phyloP scores from a whole-genome alignment of 2,329 filamentous ascomycete species.

The Fusarium pilosicola region DNA sequence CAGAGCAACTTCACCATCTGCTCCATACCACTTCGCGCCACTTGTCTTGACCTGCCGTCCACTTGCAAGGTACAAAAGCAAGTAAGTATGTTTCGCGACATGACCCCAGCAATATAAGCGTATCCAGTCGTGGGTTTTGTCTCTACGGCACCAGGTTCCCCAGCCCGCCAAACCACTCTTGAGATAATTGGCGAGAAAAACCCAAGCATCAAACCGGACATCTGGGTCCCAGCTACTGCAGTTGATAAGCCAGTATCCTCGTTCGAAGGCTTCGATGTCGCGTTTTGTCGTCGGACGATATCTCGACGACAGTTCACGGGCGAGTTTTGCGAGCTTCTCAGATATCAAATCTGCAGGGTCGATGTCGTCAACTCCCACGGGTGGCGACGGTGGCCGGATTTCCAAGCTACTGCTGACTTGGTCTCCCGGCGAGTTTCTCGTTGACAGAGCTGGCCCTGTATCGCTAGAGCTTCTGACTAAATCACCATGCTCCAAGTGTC shows the following conservation, averaged over 20 bases:
- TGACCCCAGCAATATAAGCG: constrained; percentile 83
- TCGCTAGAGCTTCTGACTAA: constrained; percentile 47
- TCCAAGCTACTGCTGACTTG: constrained; percentile 52
- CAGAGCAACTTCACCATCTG: constrained; percentile 62
- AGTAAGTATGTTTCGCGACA: constrained; percentile 76
- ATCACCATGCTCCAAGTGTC: constrained; percentile 20
- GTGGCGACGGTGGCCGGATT: constrained; percentile 65
- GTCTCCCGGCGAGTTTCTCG: constrained; percentile 19
- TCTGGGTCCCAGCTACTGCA: constrained; percentile 63
- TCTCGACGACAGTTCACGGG: constrained; percentile 61
- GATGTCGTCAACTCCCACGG: constrained; percentile 59
- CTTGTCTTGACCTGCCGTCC: constrained; percentile 67
- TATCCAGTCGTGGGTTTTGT: constrained; percentile 56
- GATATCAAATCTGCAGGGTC: constrained; percentile 65
- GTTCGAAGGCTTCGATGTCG: constrained; percentile 65
- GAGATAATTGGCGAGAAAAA: constrained; percentile 69
- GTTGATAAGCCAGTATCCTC: constrained; percentile 81
- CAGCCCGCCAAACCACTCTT: constrained; percentile 70
- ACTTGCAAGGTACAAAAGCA: constrained; percentile 79
- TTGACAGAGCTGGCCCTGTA: constrained; percentile 33
- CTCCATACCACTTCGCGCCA: constrained; percentile 74
- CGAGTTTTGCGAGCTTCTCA: constrained; percentile 59
- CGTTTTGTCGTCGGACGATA: constrained; percentile 59
- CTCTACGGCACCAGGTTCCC: constrained; percentile 69
- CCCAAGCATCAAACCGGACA: constrained; percentile 67